Percentiles rank a stretch among this genome's conserved stretches.
phyloP scores from a whole-genome alignment of 495 filamentous ascomycete genomes.

The Cercophora scortea region DNA sequence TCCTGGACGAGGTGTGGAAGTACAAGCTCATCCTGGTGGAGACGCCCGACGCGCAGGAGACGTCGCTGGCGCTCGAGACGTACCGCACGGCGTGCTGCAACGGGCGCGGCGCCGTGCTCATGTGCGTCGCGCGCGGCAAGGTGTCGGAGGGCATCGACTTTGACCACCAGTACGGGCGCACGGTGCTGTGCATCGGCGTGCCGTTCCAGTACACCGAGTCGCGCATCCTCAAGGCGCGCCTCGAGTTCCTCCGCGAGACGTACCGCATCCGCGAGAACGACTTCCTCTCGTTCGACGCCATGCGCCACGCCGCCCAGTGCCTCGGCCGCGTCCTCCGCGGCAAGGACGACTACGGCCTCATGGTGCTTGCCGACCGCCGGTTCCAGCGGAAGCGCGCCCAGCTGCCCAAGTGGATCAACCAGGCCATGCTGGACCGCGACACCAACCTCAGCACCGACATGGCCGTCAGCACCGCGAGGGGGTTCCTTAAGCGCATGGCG shows the following conservation, averaged over 20 bases:
- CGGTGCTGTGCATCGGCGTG: slow-evolving; percentile 93
- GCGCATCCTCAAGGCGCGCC: slow-evolving; percentile 87
- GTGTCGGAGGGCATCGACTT: slow-evolving; percentile 98
- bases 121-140: slow-evolving; percentile 94
- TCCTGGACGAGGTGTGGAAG: slow-evolving; percentile 96
- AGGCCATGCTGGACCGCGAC: slow-evolving; percentile 75
- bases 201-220: slow-evolving; percentile 99
- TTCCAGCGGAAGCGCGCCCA: slow-evolving; percentile 86
- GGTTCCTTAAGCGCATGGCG: slow-evolving; percentile 83
- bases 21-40: slow-evolving; percentile 98
- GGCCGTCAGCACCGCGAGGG: slow-evolving; percentile 80
- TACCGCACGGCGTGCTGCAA: slow-evolving; percentile 97
- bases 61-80: slow-evolving; percentile 88
- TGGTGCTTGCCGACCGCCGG: slow-evolving; percentile 90
- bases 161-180: slow-evolving; percentile 96
- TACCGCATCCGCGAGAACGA: slow-evolving; percentile 97
- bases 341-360: slow-evolving; percentile 98
- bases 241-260: slow-evolving; percentile 93
- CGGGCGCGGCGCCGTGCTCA: slow-evolving; percentile 83
- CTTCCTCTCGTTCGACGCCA: slow-evolving; percentile 97
- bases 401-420: slow-evolving; percentile 95
- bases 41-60: slow-evolving; percentile 96
- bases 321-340: slow-evolving; percentile 90
- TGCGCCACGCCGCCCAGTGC: slow-evolving; percentile 96
- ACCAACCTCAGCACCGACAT: slow-evolving; percentile 90